These are phyloP conservation scores for Plenodomus biglobosus DNA, from an alignment of 2,329 filamentous ascomycete species.

Conservation along the genomic window DNA sequence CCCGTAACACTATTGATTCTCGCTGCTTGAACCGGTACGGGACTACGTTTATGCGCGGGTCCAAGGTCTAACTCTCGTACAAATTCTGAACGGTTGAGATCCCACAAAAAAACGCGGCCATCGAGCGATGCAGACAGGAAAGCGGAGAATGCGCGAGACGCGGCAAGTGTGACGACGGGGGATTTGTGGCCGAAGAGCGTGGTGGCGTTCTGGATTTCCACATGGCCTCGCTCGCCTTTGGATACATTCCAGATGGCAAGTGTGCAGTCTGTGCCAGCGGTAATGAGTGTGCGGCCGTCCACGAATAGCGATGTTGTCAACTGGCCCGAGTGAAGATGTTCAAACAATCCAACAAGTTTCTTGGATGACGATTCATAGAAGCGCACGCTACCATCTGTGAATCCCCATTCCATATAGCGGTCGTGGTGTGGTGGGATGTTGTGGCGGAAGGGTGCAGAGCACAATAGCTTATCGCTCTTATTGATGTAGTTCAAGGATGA, in stretches of 20 bases:
- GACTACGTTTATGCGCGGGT: slow-evolving; percentile 21
- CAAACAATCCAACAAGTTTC: slow-evolving; percentile 82
- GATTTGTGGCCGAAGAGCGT: slow-evolving; percentile 89
- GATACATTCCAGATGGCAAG: slow-evolving; percentile 81
- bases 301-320: slow-evolving; percentile 81
- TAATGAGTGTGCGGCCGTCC: slow-evolving; percentile 87
- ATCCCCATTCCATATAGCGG: slow-evolving; percentile 94
- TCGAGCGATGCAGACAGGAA: slow-evolving; percentile 81
- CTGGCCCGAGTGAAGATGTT: slow-evolving; percentile 90
- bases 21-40: slow-evolving; percentile 63
- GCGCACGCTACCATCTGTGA: slow-evolving; percentile 86
- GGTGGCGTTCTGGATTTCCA: slow-evolving; percentile 76
- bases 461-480: slow-evolving; percentile 80
- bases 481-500: slow-evolving; percentile 74
- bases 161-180: slow-evolving; percentile 77
- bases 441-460: slow-evolving; percentile 78
- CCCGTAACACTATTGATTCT: slow-evolving; percentile 88
- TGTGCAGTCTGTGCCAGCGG: slow-evolving; percentile 88
- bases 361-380: slow-evolving; percentile 86
- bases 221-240: slow-evolving; percentile 59
- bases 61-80: slow-evolving; percentile 68
- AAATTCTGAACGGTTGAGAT: slow-evolving; percentile 86
- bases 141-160: slow-evolving; percentile 84
- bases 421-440: slow-evolving; percentile 86
- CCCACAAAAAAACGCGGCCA: slow-evolving; percentile 87